Evolutionary conservation across 768 basidiomycete genomes (phyloP).

Genomic region (Gelatoporia subvermispora): DNA sequence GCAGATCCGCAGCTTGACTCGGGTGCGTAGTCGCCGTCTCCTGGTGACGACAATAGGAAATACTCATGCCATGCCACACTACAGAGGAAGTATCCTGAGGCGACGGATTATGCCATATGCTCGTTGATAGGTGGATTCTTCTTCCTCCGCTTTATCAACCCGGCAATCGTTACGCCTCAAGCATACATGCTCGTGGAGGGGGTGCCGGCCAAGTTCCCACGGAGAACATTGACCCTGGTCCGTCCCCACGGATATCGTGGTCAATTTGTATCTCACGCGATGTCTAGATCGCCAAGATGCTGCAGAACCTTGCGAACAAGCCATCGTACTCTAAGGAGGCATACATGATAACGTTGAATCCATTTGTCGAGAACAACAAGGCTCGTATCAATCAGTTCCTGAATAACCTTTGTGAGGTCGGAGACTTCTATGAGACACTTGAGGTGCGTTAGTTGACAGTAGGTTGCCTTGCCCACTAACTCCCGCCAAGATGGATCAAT

Average conservation of each 20-base stretch:
- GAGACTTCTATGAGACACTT: conserved; percentile 97
- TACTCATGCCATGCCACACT: conserved; percentile 6
- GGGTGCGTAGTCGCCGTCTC: conserved; percentile 46
- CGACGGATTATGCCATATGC: conserved; percentile 96
- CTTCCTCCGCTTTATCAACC: conserved; percentile 99
- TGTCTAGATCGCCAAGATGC: conserved; percentile 94
- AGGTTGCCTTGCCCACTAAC: not conserved
- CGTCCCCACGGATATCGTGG: conserved; percentile 9
- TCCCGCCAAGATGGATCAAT: conserved; percentile 87
- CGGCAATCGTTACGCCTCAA: conserved; percentile 97
- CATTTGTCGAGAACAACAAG: conserved; percentile 98
- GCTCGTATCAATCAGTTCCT: conserved; percentile 96
- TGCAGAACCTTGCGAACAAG: conserved; percentile 98
- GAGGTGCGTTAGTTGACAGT: conserved; percentile 57
- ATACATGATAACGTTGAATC: conserved; percentile 98
- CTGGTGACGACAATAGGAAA: conserved; percentile 3
- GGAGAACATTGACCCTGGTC: conserved; percentile 89
- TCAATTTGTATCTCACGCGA: not conserved
- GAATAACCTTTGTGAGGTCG: conserved; percentile 95
- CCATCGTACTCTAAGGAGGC: conserved; percentile 96
- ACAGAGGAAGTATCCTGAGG: conserved; percentile 97
- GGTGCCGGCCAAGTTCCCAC: conserved; percentile 95
- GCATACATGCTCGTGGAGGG: conserved; percentile 99
- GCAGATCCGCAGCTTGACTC: conserved; percentile 93
- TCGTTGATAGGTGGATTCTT: conserved; percentile 99